Evolutionary conservation across 1,284 basidiomycete species (phyloP), one percentile per base, ranked within the genome.

Genomic region (Moesziomyces aphidis): DNA sequence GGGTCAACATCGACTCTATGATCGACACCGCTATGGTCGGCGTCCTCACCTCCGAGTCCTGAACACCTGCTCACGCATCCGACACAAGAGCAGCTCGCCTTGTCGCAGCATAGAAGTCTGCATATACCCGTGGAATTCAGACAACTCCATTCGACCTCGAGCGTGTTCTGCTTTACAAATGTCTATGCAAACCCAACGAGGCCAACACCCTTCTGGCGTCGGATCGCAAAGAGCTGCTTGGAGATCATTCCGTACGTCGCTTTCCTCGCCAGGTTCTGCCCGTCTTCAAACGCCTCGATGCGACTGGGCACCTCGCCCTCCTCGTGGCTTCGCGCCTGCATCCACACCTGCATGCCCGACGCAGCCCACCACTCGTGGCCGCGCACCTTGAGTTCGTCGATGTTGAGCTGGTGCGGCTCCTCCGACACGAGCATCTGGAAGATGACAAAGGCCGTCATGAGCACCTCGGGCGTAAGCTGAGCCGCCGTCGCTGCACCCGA

Each of bases 1-100:
- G 95, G 96, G 94, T 99, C 31, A 97, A 95, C 79, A 89, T 90
- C 23, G 95, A 98, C 66, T 91, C 91, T 76, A 95, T 98, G 91
- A 88, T 99, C 46, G 94, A 97, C 83, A 89, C 90, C 45, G 96
- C 94, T 84, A 87, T 97, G 65, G 91, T 98, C 50, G 96, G 96
- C 17, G 92, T 97, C 75, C 86, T 97, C 26, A 63, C 60, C 5
- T 56, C 49, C 56, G 66, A 74, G 50, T 52, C 59, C 13, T 61
- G 51, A 60, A 42, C 31, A 34, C 31, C 13, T 10, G 31, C 31
- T 34, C 31, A 34, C 13, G 11, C 31, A 13, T 11, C 4, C 31
- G 10, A 34, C 10, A 13, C 31, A 13, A 34, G 31, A 34, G 31
- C 31, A 34, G 21, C 50, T 39, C 36, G 23, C 22, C 55, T 62